Conservation (phyloP, 352 stramenopile genomes). For the Phytophthora lateralis region DNA sequence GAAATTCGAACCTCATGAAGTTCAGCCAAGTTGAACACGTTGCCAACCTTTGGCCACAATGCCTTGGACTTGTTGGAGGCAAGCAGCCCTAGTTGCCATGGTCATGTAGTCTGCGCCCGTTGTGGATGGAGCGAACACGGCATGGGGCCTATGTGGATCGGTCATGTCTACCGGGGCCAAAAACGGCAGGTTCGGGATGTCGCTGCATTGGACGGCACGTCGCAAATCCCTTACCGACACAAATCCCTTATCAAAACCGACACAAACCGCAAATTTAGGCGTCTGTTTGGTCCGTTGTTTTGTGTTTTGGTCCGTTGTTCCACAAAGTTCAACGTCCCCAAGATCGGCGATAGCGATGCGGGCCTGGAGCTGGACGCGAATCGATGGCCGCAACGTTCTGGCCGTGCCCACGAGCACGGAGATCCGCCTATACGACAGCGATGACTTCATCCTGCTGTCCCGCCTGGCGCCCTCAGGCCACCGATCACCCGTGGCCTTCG, state of each 20-base stretch:
- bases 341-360: constrained; percentile 38
- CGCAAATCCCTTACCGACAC: background rate
- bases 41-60: no score
- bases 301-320: background rate
- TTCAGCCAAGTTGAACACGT: background rate
- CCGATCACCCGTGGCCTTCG: constrained; percentile 53
- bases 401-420: constrained; percentile 69
- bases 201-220: no score
- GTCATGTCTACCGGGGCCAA: background rate
- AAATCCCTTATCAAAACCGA: constrained; percentile 15
- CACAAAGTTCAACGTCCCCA: constrained; percentile 24
- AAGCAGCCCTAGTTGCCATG: no score
- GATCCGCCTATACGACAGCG: constrained; percentile 82
- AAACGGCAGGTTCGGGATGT: background rate
- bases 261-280: no score
- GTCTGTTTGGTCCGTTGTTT: constrained; percentile 2
- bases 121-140: background rate
- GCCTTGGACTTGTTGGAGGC: no score
- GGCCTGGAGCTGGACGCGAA: constrained; percentile 80
- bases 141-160: background rate
- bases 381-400: constrained; percentile 84
- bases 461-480: constrained; percentile 68
- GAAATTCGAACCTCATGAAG: constrained; percentile 2
- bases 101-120: background rate
- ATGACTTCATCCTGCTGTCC: constrained; percentile 82